Conservation (phyloP, 2,329 filamentous ascomycete species). For the Teratosphaeria epicoccoides region DNA sequence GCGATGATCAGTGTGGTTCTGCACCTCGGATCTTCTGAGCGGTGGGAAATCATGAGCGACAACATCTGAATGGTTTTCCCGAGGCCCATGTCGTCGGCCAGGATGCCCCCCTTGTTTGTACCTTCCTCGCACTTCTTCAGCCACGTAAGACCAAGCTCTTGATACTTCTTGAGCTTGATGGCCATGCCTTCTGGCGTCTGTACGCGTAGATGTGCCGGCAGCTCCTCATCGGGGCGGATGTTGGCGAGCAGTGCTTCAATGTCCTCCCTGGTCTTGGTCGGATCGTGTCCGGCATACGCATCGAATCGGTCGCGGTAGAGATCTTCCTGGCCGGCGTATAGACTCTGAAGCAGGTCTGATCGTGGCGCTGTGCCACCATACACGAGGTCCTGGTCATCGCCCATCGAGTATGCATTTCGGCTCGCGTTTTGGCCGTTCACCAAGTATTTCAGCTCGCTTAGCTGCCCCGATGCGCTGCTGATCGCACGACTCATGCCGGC, state of each 20-base stretch:
- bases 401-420: conserved; percentile 6
- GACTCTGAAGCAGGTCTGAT: conserved; percentile 6
- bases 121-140: conserved; percentile 64
- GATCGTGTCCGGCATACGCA: conserved; percentile 28
- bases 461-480: conserved; percentile 2
- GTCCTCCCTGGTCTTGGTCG: conserved; percentile 50
- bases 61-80: conserved; percentile 79
- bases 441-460: conserved; percentile 13
- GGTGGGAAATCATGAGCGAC: conserved; percentile 60
- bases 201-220: conserved; percentile 46
- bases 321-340: conserved; percentile 18
- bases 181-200: conserved; percentile 60
- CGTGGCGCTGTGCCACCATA: conserved; percentile 11
- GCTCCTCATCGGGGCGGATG: conserved; percentile 57
- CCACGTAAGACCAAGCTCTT: conserved; percentile 68
- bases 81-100: conserved; percentile 74
- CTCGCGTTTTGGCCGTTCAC: conserved; percentile 9
- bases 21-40: conserved; percentile 45
- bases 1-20: conserved; percentile 77
- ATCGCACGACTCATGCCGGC: conserved; percentile 4
- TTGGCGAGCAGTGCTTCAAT: conserved; percentile 60
- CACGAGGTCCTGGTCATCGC: conserved; percentile 18
- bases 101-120: conserved; percentile 61
- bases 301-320: conserved; percentile 18
- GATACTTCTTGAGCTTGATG: conserved; percentile 65